A percentile compares a stretch with the other conserved stretches of the same genome.
phyloP scores from a whole-genome alignment of 768 basidiomycete species.

The Boletus speciosus region DNA sequence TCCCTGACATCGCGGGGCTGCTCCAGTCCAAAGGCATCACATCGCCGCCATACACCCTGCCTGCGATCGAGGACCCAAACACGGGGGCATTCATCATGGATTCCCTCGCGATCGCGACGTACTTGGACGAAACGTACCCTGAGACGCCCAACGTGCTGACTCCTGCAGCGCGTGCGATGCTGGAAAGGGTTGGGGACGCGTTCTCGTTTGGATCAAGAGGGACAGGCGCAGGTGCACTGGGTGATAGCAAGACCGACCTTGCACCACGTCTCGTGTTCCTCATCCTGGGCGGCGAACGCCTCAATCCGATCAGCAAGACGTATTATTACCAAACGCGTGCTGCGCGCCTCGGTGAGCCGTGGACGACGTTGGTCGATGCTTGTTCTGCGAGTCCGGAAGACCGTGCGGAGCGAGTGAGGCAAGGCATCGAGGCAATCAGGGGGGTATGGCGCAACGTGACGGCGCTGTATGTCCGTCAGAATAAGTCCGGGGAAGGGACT shows the following conservation, averaged over 20 bases:
- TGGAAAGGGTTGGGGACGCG: constrained; percentile 28
- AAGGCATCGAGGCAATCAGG: constrained; percentile 14
- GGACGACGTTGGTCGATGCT: constrained; percentile 29
- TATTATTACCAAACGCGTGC: constrained; percentile 41
- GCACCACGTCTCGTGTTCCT: constrained; percentile 17
- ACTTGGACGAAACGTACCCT: constrained; percentile 51
- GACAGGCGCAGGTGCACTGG: background rate
- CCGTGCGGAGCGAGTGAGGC: constrained; percentile 22
- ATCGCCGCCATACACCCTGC: constrained; percentile 38
- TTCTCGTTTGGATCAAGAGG: constrained; percentile 10
- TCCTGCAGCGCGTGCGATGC: constrained; percentile 27
- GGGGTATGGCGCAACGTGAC: constrained; percentile 27
- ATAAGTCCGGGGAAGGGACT: background rate
- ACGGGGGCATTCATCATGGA: constrained; percentile 40
- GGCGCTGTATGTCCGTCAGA: constrained; percentile 7
- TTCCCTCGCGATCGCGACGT: constrained; percentile 45
- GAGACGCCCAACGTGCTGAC: constrained; percentile 40
- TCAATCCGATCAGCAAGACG: constrained; percentile 33
- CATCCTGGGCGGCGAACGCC: constrained; percentile 21
- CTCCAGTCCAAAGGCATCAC: constrained; percentile 27
- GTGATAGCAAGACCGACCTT: background rate
- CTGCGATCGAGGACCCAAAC: constrained; percentile 46
- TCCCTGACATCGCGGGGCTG: constrained; percentile 44
- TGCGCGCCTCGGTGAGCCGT: constrained; percentile 33
- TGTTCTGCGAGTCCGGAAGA: constrained; percentile 24